These are phyloP conservation scores for Cercospora sp. DNA, from an alignment of 2,329 filamentous ascomycete genomes.

Conservation along the genomic window DNA sequence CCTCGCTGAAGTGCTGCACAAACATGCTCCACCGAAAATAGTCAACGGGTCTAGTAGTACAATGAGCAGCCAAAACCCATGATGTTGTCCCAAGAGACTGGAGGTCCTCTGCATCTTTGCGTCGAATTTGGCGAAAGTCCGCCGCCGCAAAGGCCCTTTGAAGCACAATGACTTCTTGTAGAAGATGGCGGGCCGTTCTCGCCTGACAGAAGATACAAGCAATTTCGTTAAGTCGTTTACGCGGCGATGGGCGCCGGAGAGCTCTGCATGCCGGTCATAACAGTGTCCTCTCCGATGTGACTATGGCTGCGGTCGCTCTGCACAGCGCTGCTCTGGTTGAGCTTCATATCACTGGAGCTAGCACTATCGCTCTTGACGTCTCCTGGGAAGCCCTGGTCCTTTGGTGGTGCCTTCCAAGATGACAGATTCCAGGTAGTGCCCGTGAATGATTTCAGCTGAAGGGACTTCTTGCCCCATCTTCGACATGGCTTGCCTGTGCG, in stretches of 20 bases:
- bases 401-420: slow-evolving; percentile 73
- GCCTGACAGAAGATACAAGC: background rate
- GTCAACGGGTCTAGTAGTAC: background rate
- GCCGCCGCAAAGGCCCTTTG: background rate
- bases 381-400: slow-evolving; percentile 58
- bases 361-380: slow-evolving; percentile 60
- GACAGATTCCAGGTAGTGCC: slow-evolving; percentile 78
- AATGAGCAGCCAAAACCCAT: background rate
- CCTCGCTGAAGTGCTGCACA: slow-evolving; percentile 18
- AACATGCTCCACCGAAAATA: background rate
- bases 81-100: background rate
- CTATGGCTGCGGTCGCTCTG: slow-evolving; percentile 60
- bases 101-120: background rate
- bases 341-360: slow-evolving; percentile 57
- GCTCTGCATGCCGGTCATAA: slow-evolving; percentile 38
- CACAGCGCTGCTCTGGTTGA: slow-evolving; percentile 56
- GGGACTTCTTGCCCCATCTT: slow-evolving; percentile 81
- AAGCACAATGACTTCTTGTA: background rate
- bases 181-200: background rate
- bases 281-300: slow-evolving; percentile 42
- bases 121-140: background rate
- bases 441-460: slow-evolving; percentile 89
- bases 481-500: slow-evolving; percentile 88
- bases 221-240: background rate
- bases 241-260: slow-evolving; percentile 35